Conservation (phyloP, 768 basidiomycete genomes). For the Termitomyces sp. region DNA sequence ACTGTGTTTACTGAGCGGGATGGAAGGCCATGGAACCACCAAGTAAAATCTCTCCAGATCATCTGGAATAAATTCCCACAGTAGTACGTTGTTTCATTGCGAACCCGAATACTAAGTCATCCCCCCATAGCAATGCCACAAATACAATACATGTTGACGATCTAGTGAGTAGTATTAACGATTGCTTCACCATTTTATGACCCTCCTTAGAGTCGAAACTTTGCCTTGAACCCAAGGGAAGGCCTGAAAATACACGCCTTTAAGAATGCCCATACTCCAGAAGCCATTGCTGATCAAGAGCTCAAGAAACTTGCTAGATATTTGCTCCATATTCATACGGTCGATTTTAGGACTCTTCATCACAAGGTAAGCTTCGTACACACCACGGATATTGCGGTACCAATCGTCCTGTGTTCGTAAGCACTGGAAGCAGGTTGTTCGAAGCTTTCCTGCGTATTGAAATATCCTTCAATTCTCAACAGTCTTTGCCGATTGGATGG, state of each 20-base stretch:
- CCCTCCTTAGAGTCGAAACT: constrained; percentile 60
- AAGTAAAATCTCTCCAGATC: constrained; percentile 76
- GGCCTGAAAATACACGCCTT: constrained; percentile 83
- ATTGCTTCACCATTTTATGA: neutral
- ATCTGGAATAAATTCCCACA: constrained; percentile 87
- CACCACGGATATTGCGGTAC: neutral
- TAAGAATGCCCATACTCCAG: constrained; percentile 67
- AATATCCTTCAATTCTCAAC: neutral
- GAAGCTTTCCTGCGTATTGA: constrained; percentile 25
- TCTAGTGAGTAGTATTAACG: constrained; percentile 37
- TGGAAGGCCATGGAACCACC: constrained; percentile 70
- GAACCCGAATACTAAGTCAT: neutral
- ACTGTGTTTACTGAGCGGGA: constrained; percentile 74
- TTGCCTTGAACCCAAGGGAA: constrained; percentile 80
- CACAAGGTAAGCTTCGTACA: constrained; percentile 50
- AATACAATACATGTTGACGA: constrained; percentile 91
- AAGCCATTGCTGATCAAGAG: constrained; percentile 62
- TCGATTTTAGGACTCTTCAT: constrained; percentile 58
- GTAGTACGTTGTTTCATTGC: constrained; percentile 42
- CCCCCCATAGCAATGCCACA: constrained; percentile 38
- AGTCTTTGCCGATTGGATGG: neutral
- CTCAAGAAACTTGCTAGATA: constrained; percentile 61
- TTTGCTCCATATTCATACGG: constrained; percentile 50
- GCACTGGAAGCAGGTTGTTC: constrained; percentile 48
- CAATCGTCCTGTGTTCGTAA: constrained; percentile 15